These are phyloP conservation scores for Quercus rubra DNA, from an alignment of 306 rosid genomes.

Conservation along the genomic window DNA sequence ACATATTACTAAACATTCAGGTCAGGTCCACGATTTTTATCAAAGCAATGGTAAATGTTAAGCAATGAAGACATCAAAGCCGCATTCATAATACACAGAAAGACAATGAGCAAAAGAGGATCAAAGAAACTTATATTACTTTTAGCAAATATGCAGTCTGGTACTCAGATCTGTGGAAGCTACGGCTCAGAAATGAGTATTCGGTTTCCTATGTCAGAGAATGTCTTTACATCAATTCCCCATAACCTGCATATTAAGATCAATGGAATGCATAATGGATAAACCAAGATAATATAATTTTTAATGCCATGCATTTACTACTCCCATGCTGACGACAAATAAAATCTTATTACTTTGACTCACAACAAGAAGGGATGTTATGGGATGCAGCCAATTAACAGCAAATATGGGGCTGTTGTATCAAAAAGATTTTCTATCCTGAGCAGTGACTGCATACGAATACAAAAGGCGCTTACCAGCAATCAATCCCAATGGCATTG, in stretches of 20 bases:
- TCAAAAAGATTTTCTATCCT: background rate
- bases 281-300: background rate
- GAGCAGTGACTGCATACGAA: conserved; percentile 4
- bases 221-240: conserved; percentile 82
- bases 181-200: conserved; percentile 39
- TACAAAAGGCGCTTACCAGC: conserved; percentile 61
- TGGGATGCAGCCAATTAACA: background rate
- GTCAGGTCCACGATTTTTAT: background rate
- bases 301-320: background rate
- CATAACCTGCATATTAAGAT: conserved; percentile 62
- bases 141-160: background rate
- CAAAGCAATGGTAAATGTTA: background rate
- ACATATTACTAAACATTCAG: background rate
- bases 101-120: background rate
- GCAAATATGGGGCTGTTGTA: background rate
- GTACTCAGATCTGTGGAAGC: conserved; percentile 6
- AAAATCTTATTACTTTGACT: background rate
- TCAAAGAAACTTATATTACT: background rate
- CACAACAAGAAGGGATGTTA: background rate
- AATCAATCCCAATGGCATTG: conserved; percentile 72
- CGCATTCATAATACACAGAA: background rate
- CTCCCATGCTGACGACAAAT: background rate
- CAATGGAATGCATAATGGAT: background rate
- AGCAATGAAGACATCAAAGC: background rate
- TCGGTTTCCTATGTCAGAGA: conserved; percentile 52